Percentiles rank a stretch among this genome's conserved stretches.
These are phyloP conservation scores for Trichoderma asperellum DNA, from an alignment of 2,329 filamentous ascomycete genomes.

Conservation along the genomic window DNA sequence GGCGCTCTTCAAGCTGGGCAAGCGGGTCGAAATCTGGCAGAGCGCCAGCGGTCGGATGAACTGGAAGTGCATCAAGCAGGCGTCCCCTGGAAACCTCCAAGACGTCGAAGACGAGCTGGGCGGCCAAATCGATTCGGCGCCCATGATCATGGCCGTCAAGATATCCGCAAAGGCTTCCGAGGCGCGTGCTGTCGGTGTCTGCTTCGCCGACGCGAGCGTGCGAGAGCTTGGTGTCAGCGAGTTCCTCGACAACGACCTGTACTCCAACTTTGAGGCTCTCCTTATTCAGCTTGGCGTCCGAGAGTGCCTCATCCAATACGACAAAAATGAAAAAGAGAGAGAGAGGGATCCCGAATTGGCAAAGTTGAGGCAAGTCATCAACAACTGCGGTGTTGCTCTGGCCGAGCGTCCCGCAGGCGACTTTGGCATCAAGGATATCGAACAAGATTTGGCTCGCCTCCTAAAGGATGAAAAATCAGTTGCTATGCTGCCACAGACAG, in stretches of 20 bases:
- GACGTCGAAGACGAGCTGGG: conserved; percentile 96
- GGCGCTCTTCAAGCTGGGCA: conserved; percentile 87
- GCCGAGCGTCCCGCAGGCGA: conserved; percentile 77
- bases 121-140: conserved; percentile 81
- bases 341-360: conserved; percentile 85
- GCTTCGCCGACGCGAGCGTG: conserved; percentile 96
- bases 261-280: conserved; percentile 95
- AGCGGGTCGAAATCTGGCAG: conserved; percentile 88
- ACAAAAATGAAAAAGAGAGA: conserved; percentile 80
- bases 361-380: conserved; percentile 86
- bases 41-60: conserved; percentile 76
- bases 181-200: conserved; percentile 86
- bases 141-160: conserved; percentile 94
- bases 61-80: conserved; percentile 90
- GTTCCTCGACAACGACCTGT: conserved; percentile 97
- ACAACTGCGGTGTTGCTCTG: conserved; percentile 88
- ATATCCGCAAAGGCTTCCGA: conserved; percentile 86
- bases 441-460: conserved; percentile 87
- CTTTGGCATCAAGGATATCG: conserved; percentile 89
- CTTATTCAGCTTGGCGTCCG: conserved; percentile 95
- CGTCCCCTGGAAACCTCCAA: conserved; percentile 93
- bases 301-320: conserved; percentile 85
- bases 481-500: conserved; percentile 80
- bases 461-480: conserved; percentile 83
- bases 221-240: conserved; percentile 95